Evolutionary conservation across 2,329 filamentous ascomycete species (phyloP), one percentile per base, ranked within the genome.

Genomic region (Penicillium sp.): DNA sequence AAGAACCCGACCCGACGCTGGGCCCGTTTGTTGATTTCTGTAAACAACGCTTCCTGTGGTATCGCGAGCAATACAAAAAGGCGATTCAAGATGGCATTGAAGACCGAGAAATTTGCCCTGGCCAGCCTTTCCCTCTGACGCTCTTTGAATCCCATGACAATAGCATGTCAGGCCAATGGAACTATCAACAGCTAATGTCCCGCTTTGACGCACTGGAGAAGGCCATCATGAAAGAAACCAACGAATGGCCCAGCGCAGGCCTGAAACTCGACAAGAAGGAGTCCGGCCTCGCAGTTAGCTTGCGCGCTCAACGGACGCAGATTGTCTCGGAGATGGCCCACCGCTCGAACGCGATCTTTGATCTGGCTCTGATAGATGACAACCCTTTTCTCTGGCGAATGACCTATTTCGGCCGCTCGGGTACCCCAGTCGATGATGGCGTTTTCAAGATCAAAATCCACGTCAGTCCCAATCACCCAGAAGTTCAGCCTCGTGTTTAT

Each of bases 21-120:
- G 37, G 37, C 63, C 91, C 92, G 0, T 98, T 98, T 77, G 88
- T 87, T 63, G 93, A 98, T 68, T 80, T 96, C 5, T 90, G 89
- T 81, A 98, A 98, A 75, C 87, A 90, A 37, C 86, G 93, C 1
- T 97, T 98, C 70, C 79, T 98, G 14, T 98, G 95, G 95, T 98
- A 98, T 76, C 96, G 90, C 73, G 90, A 96, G 63, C 90, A 90
- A 3, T 98, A 98, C 69, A 79, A 95, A 22, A 79, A 83, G 3
- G 83, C 88, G 1, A 87, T 96, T 51, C 81, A 86, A 37, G 82
- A 45, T 22, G 41, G 41, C 41, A 22, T 22, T 45, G 21, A 22
- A 1, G 16, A 45, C 41, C 7, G 10, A 8, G n/a, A 37, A n/a
- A 16, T n/a, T 16, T n/a, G 35, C 14, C 7, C 14, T 19, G 35